These are phyloP conservation scores for Gypsophila paniculata DNA, from an alignment of 179 eudicot species.

Conservation along the genomic window DNA sequence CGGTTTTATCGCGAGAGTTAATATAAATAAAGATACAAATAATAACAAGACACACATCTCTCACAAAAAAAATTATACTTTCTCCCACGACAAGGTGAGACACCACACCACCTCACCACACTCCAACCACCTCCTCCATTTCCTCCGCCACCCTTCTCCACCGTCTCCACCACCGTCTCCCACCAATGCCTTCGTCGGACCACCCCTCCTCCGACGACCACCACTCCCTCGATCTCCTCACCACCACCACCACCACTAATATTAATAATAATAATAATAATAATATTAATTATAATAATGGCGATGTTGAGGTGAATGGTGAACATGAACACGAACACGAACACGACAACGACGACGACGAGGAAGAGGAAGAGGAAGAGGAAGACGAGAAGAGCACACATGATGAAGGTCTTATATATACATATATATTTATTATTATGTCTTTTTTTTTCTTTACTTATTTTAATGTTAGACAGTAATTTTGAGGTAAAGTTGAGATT, in stretches of 20 bases:
- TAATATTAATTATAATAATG: too few species aligned
- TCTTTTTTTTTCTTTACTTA: too few species aligned
- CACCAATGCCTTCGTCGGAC: background rate
- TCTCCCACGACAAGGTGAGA: background rate
- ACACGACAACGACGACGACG: background rate
- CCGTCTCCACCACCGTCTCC: background rate
- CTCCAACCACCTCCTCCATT: background rate
- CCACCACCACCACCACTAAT: background rate
- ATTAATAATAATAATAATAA: too few species aligned
- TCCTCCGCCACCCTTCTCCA: background rate
- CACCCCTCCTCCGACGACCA: background rate
- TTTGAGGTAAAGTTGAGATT: background rate
- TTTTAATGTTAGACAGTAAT: too few species aligned
- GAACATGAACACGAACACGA: background rate
- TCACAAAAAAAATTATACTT: background rate
- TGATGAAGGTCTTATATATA: background rate
- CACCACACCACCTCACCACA: background rate
- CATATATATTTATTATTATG: background rate
- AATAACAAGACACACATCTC: too few species aligned
- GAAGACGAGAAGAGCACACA: background rate
- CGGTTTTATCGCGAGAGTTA: too few species aligned
- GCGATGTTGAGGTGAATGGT: background rate
- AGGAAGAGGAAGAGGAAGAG: background rate
- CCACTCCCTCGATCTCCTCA: background rate
- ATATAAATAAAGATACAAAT: too few species aligned